These are phyloP conservation scores for Globisporangium nunn DNA, from an alignment of 352 stramenopile genomes.

Conservation along the genomic window DNA sequence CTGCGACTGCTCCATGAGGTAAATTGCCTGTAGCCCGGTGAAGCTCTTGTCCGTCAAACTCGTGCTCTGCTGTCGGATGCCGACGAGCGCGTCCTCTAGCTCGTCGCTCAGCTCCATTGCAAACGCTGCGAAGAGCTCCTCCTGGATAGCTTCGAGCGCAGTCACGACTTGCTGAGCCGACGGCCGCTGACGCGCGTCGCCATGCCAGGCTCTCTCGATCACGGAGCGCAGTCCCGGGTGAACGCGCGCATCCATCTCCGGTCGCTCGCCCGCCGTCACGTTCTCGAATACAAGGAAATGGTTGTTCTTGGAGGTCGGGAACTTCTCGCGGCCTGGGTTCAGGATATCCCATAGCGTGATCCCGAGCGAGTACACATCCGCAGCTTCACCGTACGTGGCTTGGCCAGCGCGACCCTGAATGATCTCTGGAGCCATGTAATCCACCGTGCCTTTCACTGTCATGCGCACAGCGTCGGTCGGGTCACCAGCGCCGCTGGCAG, in stretches of 20 bases:
- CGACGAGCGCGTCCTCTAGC: constrained; percentile 8
- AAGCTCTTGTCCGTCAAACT: not conserved
- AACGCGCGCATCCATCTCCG: constrained; percentile 20
- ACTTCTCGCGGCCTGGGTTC: constrained; percentile 22
- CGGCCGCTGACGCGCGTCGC: constrained; percentile 24
- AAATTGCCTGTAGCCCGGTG: not conserved
- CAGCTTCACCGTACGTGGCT: constrained; percentile 47
- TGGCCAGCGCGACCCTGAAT: constrained; percentile 46
- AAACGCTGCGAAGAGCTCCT: constrained; percentile 26
- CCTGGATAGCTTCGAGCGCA: constrained; percentile 33
- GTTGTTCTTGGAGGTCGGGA: constrained; percentile 24
- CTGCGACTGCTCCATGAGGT: constrained; percentile 11
- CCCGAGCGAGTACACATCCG: constrained; percentile 60
- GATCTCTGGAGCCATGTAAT: constrained; percentile 38
- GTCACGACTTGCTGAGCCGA: constrained; percentile 34
- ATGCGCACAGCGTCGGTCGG: constrained; percentile 32
- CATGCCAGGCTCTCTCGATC: constrained; percentile 35
- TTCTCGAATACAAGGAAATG: constrained; percentile 43
- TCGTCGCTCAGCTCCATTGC: constrained; percentile 27
- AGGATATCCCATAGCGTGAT: constrained; percentile 72
- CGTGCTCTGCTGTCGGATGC: not conserved
- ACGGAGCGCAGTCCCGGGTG: constrained; percentile 29
- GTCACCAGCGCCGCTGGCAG: not conserved
- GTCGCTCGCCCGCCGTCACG: constrained; percentile 28
- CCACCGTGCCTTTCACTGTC: constrained; percentile 45